A percentile compares a stretch with the other conserved stretches of the same genome.
Evolutionary conservation across 352 stramenopile species (phyloP).

Genomic region (Phytophthora gonapodyides): DNA sequence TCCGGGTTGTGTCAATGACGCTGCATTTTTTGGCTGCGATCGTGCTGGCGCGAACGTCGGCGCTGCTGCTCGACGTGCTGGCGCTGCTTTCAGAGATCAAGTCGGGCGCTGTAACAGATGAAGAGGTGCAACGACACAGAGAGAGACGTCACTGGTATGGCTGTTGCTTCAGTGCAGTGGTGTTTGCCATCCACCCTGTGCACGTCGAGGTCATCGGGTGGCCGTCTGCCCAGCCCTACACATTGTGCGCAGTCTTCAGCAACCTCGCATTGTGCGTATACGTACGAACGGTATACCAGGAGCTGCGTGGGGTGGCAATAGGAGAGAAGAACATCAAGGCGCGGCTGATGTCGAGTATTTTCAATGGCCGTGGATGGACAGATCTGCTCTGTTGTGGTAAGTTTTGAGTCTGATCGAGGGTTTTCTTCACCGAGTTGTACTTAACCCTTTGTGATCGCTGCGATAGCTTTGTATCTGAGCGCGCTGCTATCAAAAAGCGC

Average conservation of each 20-base stretch:
- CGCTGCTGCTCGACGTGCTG: constrained; percentile 33
- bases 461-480: constrained; percentile 39
- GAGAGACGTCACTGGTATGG: constrained; percentile 18
- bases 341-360: constrained; percentile 12
- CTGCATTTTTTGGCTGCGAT: constrained; percentile 43
- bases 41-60: constrained; percentile 35
- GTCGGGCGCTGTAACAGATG: neutral
- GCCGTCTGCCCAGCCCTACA: constrained; percentile 73
- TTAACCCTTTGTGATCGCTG: constrained; percentile 1
- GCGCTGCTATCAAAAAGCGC: constrained; percentile 66
- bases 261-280: constrained; percentile 48
- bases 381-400: constrained; percentile 22
- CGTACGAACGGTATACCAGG: constrained; percentile 12
- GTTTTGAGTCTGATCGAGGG: neutral
- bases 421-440: neutral
- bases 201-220: constrained; percentile 72
- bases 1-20: constrained; percentile 46
- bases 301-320: neutral
- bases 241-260: constrained; percentile 57
- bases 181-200: constrained; percentile 69
- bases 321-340: constrained; percentile 2
- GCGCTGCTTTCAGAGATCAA: constrained; percentile 21
- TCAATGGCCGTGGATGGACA: constrained; percentile 9
- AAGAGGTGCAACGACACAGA: neutral
- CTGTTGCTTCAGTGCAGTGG: constrained; percentile 46